Evolutionary conservation across 2,329 filamentous ascomycete species (phyloP).

Genomic region (Neonectria faginata): DNA sequence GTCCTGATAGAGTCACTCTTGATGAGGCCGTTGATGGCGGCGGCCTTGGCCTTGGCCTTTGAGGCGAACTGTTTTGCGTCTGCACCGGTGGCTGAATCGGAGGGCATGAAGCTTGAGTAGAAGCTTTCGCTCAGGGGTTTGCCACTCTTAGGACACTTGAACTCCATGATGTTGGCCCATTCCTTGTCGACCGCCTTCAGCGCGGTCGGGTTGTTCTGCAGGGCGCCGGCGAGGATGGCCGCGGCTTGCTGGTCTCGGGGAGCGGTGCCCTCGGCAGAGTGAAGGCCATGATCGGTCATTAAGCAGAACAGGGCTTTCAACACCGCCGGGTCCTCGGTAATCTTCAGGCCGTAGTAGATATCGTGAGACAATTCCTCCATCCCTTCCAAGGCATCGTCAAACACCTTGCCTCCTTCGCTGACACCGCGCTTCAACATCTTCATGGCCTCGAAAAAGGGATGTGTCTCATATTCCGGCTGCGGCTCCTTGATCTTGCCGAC

Average conservation of each 20-base stretch:
- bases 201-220: slow-evolving; percentile 75
- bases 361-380: slow-evolving; percentile 75
- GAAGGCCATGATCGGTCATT: slow-evolving; percentile 52
- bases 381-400: slow-evolving; percentile 65
- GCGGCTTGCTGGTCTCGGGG: slow-evolving; percentile 65
- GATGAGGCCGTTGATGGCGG: slow-evolving; percentile 67
- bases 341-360: slow-evolving; percentile 75
- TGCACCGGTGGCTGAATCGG: slow-evolving; percentile 32
- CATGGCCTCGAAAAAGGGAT: slow-evolving; percentile 56
- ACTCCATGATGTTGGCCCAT: slow-evolving; percentile 58
- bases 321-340: slow-evolving; percentile 66
- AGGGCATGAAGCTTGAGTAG: slow-evolving; percentile 57
- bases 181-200: slow-evolving; percentile 62
- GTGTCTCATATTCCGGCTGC: slow-evolving; percentile 48
- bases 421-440: slow-evolving; percentile 61
- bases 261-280: slow-evolving; percentile 43
- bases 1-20: slow-evolving; percentile 63
- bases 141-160: slow-evolving; percentile 51
- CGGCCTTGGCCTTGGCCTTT: slow-evolving; percentile 56
- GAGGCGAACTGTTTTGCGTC: slow-evolving; percentile 43
- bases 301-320: slow-evolving; percentile 69
- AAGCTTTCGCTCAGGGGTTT: slow-evolving; percentile 52
- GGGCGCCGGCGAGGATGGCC: slow-evolving; percentile 65
- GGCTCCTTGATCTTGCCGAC: slow-evolving; percentile 69
- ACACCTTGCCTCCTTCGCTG: slow-evolving; percentile 46